Percentiles rank a stretch among this genome's conserved stretches.
Evolutionary conservation across 306 rosid species (phyloP).

Genomic region (Quercus ilex): DNA sequence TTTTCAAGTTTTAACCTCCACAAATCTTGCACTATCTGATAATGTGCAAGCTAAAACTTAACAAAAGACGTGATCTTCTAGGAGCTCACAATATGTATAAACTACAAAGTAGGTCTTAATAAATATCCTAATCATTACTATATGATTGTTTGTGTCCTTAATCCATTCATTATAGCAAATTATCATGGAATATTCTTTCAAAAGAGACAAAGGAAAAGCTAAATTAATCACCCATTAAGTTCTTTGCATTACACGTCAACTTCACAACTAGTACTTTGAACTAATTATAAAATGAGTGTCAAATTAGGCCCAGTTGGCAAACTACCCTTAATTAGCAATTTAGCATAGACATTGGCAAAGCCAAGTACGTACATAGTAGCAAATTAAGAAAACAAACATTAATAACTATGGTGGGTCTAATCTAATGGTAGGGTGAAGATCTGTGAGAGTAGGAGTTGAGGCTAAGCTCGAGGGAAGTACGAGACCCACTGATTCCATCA

Average conservation of each 20-base stretch:
- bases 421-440: constrained; percentile 32
- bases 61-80: constrained; percentile 8
- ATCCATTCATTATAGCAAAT: constrained; percentile 18
- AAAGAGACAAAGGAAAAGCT: constrained; percentile 14
- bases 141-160: constrained; percentile 1
- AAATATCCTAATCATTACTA: background rate
- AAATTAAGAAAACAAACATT: background rate
- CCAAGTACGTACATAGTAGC: constrained; percentile 7
- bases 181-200: constrained; percentile 34
- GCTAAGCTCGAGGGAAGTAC: constrained; percentile 57
- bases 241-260: constrained; percentile 36
- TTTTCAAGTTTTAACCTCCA: too few species aligned
- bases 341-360: too few species aligned
- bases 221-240: constrained; percentile 26
- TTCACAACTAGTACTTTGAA: background rate
- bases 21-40: too few species aligned
- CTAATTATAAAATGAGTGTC: constrained; percentile 8
- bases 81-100: too few species aligned
- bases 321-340: constrained; percentile 7
- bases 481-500: constrained; percentile 6
- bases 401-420: background rate
- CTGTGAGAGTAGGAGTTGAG: constrained; percentile 70
- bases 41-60: too few species aligned
- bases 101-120: too few species aligned
- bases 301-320: constrained; percentile 17